Evolutionary conservation across 768 basidiomycete genomes (phyloP).

Genomic region (Suillus placidus): DNA sequence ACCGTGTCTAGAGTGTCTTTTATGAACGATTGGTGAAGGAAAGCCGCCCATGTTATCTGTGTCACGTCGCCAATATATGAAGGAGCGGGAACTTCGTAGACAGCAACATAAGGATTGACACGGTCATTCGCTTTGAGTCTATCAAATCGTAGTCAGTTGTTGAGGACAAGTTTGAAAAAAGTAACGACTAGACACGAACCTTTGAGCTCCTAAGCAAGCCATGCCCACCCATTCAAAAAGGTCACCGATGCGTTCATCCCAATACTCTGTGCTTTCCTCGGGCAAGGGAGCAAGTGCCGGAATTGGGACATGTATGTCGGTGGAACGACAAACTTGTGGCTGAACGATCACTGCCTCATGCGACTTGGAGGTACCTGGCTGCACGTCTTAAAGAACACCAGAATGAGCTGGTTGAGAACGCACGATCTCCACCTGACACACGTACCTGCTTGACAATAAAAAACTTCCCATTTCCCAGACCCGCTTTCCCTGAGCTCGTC

Average conservation of each 20-base stretch:
- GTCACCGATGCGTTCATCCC: slow-evolving; percentile 44
- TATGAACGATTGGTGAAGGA: slow-evolving; percentile 55
- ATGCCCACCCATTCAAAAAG: slow-evolving; percentile 79
- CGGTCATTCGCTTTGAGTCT: slow-evolving; percentile 66
- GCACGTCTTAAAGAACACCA: neutral
- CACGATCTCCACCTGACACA: slow-evolving; percentile 9
- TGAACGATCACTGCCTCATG: slow-evolving; percentile 19
- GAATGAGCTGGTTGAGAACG: slow-evolving; percentile 9
- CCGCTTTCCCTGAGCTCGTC: slow-evolving; percentile 45
- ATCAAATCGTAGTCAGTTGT: neutral
- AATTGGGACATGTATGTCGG: slow-evolving; percentile 47
- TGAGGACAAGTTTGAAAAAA: neutral
- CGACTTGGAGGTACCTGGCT: neutral
- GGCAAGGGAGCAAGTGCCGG: slow-evolving; percentile 29
- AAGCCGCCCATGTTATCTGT: slow-evolving; percentile 63
- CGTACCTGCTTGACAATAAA: slow-evolving; percentile 35
- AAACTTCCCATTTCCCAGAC: slow-evolving; percentile 47
- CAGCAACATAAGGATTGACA: slow-evolving; percentile 68
- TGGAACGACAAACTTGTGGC: slow-evolving; percentile 25
- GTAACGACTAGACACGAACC: slow-evolving; percentile 42
- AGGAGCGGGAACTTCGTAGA: slow-evolving; percentile 59
- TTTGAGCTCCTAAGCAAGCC: slow-evolving; percentile 65
- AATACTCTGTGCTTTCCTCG: slow-evolving; percentile 49
- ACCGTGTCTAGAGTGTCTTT: slow-evolving; percentile 51
- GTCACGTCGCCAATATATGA: slow-evolving; percentile 48